A percentile compares a stretch with the other conserved stretches of the same genome.
Evolutionary conservation across 2,329 filamentous ascomycete species (phyloP).

Genomic region (Calonectria ilicicola): DNA sequence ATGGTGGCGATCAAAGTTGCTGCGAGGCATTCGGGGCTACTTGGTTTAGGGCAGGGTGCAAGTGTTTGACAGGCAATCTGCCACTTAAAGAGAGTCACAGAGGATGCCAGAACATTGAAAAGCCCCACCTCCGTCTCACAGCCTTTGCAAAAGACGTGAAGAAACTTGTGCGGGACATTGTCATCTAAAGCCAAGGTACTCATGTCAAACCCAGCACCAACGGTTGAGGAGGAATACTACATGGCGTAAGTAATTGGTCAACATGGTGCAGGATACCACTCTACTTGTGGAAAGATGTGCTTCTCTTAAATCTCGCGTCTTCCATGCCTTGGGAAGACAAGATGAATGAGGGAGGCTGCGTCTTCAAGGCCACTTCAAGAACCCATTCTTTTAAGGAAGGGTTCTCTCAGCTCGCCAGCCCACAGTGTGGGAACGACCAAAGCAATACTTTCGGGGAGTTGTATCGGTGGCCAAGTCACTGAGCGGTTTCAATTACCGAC

Average conservation of each 20-base stretch:
- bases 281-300: conserved; percentile 58
- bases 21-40: conserved; percentile 63
- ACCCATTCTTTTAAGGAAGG: conserved; percentile 59
- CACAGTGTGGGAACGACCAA: conserved; percentile 40
- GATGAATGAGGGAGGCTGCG: conserved; percentile 57
- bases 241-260: conserved; percentile 38
- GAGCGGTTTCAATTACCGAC: conserved; percentile 56
- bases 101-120: conserved; percentile 57
- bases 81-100: conserved; percentile 70
- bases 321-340: conserved; percentile 61
- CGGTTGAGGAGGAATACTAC: conserved; percentile 53
- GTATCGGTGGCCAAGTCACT: conserved; percentile 76
- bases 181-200: conserved; percentile 45
- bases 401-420: conserved; percentile 42
- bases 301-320: conserved; percentile 58
- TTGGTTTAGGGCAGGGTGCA: conserved; percentile 47
- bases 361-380: conserved; percentile 46
- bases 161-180: conserved; percentile 41
- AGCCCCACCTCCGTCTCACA: conserved; percentile 63
- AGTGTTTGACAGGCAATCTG: conserved; percentile 57
- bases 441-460: conserved; percentile 71
- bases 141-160: conserved; percentile 58
- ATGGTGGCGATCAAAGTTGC: conserved; percentile 65
- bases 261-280: conserved; percentile 17
- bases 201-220: conserved; percentile 45